Evolutionary conservation across 257 asterid species (phyloP).

Genomic region (Petunia secreta): DNA sequence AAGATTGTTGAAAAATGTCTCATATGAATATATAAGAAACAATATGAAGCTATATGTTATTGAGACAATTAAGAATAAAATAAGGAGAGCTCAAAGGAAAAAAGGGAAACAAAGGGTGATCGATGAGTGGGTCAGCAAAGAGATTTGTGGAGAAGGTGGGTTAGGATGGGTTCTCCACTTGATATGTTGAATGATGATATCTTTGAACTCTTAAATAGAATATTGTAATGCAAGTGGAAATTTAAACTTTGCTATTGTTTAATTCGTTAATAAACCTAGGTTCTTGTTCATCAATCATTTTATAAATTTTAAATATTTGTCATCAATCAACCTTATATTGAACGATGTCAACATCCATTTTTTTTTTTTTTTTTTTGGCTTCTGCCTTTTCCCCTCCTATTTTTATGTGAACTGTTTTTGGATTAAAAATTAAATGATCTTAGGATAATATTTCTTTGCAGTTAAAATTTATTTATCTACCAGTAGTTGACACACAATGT

Average conservation of each 20-base stretch:
- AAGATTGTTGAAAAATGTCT: background rate
- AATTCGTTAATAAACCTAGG: slow-evolving; percentile 21
- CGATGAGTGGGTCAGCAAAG: slow-evolving; percentile 35
- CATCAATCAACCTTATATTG: slow-evolving; percentile 16
- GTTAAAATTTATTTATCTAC: background rate
- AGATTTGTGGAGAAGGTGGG: slow-evolving; percentile 59
- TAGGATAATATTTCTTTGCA: background rate
- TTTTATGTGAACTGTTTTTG: background rate
- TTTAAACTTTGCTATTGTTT: background rate
- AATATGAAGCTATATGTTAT: background rate
- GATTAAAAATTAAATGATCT: background rate
- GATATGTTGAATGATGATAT: slow-evolving; percentile 37
- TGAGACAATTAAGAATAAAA: background rate
- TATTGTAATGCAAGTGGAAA: background rate
- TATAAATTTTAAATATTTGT: slow-evolving; percentile 1
- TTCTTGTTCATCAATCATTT: slow-evolving; percentile 30
- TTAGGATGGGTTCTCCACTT: slow-evolving; percentile 43
- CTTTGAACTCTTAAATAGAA: slow-evolving; percentile 25
- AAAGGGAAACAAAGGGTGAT: slow-evolving; percentile 28
- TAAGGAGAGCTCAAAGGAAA: background rate
- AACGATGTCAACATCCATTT: slow-evolving; percentile 25
- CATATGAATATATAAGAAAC: background rate
- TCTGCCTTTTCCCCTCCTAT: background rate
- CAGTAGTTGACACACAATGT: slow-evolving; percentile 18
- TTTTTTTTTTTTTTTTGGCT: background rate